Evolutionary conservation across 768 basidiomycete genomes (phyloP), one percentile per base, ranked within the genome.

Genomic region (Leucosporidium creatinivorum): DNA sequence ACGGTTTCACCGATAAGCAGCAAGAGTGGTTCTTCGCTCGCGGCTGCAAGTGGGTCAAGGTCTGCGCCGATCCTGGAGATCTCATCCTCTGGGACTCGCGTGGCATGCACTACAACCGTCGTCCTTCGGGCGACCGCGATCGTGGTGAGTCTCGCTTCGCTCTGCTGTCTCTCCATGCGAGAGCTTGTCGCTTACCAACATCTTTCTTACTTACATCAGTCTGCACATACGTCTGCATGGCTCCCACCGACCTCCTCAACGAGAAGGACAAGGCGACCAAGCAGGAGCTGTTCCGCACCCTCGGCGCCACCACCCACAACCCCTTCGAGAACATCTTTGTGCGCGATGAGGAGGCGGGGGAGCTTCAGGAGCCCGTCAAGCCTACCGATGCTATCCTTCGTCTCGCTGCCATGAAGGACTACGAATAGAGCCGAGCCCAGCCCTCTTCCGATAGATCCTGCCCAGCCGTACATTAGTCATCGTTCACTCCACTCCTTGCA

Each of bases 41-140:
- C 54, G 79, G 79, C 1, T 79, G 78, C 63, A 69, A 67, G 28
- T 78, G 77, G 77, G 65, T 75, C 57, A 78, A 79, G 69, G 57
- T 50, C 13, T 58, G 56, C 28, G 66, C 66, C 36, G 75, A 66
- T 21, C 76, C 77, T 4, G 79, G 78, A 4, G 76, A 77, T 59
- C 63, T 77, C 30, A 77, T 79, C 51, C 65, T 79, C 19, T 79
- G 78, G 78, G 31, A 39, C 57, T 58, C 57, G n/a, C n/a, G 54
- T 23, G 50, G 50, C 4, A 55, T 55, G 54, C 54, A 55, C 54
- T 55, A 26, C 54, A 55, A 55, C 54, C 54, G 54, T 26, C 54
- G 25, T 28, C 54, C 54, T 30, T 26, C 54, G 17, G 54, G 54
- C 28, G 54, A 55, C 54, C 25, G n/a, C 28, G 54, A 55, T 26